Conservation (phyloP, 2,329 filamentous ascomycete species). For the Aspergillus jensenii region DNA sequence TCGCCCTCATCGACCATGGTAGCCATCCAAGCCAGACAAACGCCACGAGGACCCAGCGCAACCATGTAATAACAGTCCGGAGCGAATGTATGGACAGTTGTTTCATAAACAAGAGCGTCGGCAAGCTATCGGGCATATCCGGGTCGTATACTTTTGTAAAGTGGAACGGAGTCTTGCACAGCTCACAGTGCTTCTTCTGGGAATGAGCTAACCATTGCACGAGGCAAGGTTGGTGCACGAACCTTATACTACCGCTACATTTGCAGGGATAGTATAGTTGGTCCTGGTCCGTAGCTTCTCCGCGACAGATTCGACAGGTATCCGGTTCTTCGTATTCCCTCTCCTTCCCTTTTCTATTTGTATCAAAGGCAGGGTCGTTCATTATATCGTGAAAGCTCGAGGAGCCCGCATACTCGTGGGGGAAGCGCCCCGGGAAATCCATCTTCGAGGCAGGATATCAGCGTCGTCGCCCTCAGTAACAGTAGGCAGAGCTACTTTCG, state of each 20-base stretch:
- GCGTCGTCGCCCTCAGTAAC: slow-evolving; percentile 19
- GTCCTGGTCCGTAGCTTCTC: slow-evolving; percentile 77
- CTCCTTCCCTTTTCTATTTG: slow-evolving; percentile 38
- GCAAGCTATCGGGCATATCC: slow-evolving; percentile 84
- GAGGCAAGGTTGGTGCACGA: slow-evolving; percentile 94
- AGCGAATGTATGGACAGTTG: slow-evolving; percentile 73
- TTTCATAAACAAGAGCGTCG: slow-evolving; percentile 74
- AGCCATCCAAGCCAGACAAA: slow-evolving; percentile 87
- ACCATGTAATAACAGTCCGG: slow-evolving; percentile 72
- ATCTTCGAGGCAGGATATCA: slow-evolving; percentile 20
- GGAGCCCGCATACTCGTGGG: slow-evolving; percentile 20
- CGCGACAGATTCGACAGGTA: slow-evolving; percentile 96
- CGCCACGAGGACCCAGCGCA: slow-evolving; percentile 73
- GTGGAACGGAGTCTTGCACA: slow-evolving; percentile 96
- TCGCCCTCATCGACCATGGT: slow-evolving; percentile 84
- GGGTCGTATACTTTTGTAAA: slow-evolving; percentile 98
- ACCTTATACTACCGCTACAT: slow-evolving; percentile 98
- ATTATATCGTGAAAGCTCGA: slow-evolving; percentile 51
- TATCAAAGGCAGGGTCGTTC: slow-evolving; percentile 56
- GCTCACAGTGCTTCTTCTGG: slow-evolving; percentile 98
- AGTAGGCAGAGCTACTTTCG: slow-evolving; percentile 15
- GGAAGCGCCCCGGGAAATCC: slow-evolving; percentile 27
- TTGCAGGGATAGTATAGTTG: slow-evolving; percentile 97
- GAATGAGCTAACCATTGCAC: slow-evolving; percentile 99
- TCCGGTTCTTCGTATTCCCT: slow-evolving; percentile 59